Evolutionary conservation across 176 grass and related monocot species (phyloP), one percentile per base, ranked within the genome.

Genomic region (Oryza australiensis): DNA sequence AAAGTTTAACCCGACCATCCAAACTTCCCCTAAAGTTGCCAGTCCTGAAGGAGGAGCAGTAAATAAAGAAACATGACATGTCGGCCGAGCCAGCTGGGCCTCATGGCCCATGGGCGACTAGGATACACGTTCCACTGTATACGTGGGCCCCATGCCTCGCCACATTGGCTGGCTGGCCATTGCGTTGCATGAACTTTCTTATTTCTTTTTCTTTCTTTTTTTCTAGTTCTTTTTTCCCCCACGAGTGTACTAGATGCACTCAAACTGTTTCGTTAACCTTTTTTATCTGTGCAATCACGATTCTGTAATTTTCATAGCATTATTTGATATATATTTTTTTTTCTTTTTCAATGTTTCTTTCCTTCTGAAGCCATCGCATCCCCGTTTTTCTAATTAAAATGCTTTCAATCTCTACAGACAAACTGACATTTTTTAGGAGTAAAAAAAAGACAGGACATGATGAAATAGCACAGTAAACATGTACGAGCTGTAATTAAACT

Each of bases 1-100:
- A n/a, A n/a, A n/a, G n/a, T n/a, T n/a, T n/a, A n/a, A n/a, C n/a
- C n/a, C n/a, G n/a, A n/a, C n/a, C n/a, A n/a, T n/a, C n/a, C n/a
- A n/a, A n/a, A n/a, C n/a, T n/a, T n/a, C n/a, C n/a, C n/a, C n/a
- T n/a, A 5, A 55, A 55, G 42, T 12, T 66, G 62, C 35, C 5
- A 15, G 24, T 59, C 4, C 1, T 28, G 48, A 12, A 42, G 64
- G 64, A 71, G 16, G 65, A 35, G 82, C 64, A 71, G 20, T 86
- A 72, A 71, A 35, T 73, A 73, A 29, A 73, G 78, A 82, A 86
- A 86, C 88, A 68, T 89, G 83, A 72, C 83, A 60, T 82, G 83
- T 82, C 83, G 73, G 42, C 77, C 43, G 60, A 57, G 35, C 34
- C 51, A 53, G 49, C 81, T 80, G 75, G 74, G 64, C 51, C 12